A percentile compares a stretch with the other conserved stretches of the same genome.
phyloP scores from a whole-genome alignment of 1,139 yeast genomes.

The Yamadazyma taylorii region DNA sequence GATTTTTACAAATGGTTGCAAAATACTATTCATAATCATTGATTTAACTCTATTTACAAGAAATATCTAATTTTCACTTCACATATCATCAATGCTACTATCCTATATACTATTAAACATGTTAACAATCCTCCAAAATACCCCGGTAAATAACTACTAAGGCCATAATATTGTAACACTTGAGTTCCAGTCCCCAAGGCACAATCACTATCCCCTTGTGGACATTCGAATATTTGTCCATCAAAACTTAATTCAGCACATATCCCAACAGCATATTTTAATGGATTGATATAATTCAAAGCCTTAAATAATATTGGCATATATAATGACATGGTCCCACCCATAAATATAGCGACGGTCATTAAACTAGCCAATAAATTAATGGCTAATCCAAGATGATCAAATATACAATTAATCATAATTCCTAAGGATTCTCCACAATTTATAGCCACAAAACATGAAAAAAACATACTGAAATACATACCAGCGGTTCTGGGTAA shows the following conservation, averaged over 20 bases:
- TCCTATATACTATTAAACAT: slow-evolving; percentile 36
- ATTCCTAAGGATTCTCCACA: slow-evolving; percentile 87
- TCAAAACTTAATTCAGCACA: slow-evolving; percentile 39
- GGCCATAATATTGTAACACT: slow-evolving; percentile 35
- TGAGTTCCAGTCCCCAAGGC: slow-evolving; percentile 33
- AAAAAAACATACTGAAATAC: slow-evolving; percentile 65
- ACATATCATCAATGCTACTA: slow-evolving; percentile 26
- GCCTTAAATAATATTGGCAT: slow-evolving; percentile 71
- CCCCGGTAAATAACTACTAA: slow-evolving; percentile 30
- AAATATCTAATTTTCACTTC: slow-evolving; percentile 29
- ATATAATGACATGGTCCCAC: slow-evolving; percentile 79
- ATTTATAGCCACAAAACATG: slow-evolving; percentile 56
- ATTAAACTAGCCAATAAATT: slow-evolving; percentile 64
- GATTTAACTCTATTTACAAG: background rate
- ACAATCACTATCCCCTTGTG: slow-evolving; percentile 23
- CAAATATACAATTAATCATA: slow-evolving; percentile 68
- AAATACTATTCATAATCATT: too few species aligned
- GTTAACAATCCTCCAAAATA: slow-evolving; percentile 38
- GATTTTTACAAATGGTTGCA: too few species aligned
- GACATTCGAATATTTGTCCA: slow-evolving; percentile 35
- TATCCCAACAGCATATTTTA: slow-evolving; percentile 66
- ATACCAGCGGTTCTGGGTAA: slow-evolving; percentile 67
- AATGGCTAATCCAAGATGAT: slow-evolving; percentile 78
- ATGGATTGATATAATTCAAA: slow-evolving; percentile 70
- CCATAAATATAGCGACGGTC: slow-evolving; percentile 76